Base-by-base conservation (phyloP, 495 filamentous ascomycete genomes). In the Talaromyces adpressus region DNA sequence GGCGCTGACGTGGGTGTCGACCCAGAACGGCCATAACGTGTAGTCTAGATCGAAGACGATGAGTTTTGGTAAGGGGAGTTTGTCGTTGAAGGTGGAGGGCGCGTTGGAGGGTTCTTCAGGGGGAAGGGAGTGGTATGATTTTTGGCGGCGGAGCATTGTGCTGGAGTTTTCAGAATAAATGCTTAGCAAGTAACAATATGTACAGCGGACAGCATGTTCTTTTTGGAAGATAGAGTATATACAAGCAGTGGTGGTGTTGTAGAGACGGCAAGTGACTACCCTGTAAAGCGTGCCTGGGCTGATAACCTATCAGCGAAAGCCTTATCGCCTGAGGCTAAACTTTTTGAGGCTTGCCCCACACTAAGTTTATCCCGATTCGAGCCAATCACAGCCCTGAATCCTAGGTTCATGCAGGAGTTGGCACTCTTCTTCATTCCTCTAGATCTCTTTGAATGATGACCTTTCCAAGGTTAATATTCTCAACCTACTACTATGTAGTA, bases 1-100 rank as follows among this genome's bases (percentile, higher is more conserved):
- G 11, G 89, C 83, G 59, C 86, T 87, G 69, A 93, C 87, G 73
- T 97, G 92, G 14, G 92, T 96, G 78, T 97, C 94, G 3, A 92
- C 87, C 92, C 93, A 98, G 79, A 96, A 96, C 3, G 92, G 91
- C 94, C 94, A 97, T 1, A 98, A 81, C 0, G 94, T 98, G 79
- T 96, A 97, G 80, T 98, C 94, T 58, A 97, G 83, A 73, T 98
- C 94, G 76, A 98, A 96, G 62, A 89, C 88, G 65, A 98, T 83
- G 64, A 95, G 76, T 65, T 88, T 91, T 0, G 94, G 94, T 3
- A 98, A 85, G 1, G 91, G 89, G 0, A 85, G 83, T 62, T 86
- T 86, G 74, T 98, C 93, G 57, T 75, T 83, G 71, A 96, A 87
- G 23, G 88, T 91, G 41, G 77, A 70, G 6, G 86, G 86, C 49